phyloP scores from a whole-genome alignment of 2,329 filamentous ascomycete species.

The Beauveria scarabaeidicola region DNA sequence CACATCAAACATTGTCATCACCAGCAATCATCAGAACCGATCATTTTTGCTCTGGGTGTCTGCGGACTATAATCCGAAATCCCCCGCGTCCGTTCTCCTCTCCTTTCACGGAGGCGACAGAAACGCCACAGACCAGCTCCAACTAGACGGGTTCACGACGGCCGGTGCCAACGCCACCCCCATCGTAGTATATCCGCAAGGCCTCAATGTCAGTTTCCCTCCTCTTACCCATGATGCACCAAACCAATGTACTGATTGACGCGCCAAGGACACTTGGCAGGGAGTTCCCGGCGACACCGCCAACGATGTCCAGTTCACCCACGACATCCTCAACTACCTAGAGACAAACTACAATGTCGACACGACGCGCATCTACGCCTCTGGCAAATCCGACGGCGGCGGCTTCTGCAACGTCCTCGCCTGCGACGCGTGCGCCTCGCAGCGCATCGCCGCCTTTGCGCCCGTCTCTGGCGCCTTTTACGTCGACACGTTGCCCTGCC shows the following conservation, averaged over 20 bases:
- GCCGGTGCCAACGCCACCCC: conserved; percentile 25
- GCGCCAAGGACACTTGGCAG: conserved; percentile 24
- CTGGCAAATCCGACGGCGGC: conserved; percentile 33
- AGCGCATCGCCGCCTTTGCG: conserved; percentile 30
- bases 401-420: conserved; percentile 32
- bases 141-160: conserved; percentile 29
- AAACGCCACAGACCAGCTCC: conserved; percentile 27
- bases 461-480: conserved; percentile 33
- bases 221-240: conserved; percentile 16
- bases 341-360: conserved; percentile 28
- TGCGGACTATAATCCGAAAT: conserved; percentile 20
- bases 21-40: conserved; percentile 12
- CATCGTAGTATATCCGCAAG: conserved; percentile 37
- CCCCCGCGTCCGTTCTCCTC: conserved; percentile 29
- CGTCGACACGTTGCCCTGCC: conserved; percentile 23
- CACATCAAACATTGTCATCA: conserved; percentile 9
- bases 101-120: conserved; percentile 35
- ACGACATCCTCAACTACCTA: conserved; percentile 30
- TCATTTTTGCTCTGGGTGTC: conserved; percentile 31
- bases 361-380: conserved; percentile 28
- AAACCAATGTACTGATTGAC: not conserved
- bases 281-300: conserved; percentile 26
- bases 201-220: conserved; percentile 23
- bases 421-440: conserved; percentile 26
- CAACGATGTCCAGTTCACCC: conserved; percentile 34